A percentile compares a stretch with the other conserved stretches of the same genome.
These are phyloP conservation scores for Haberlea rhodopensis DNA, from an alignment of 257 asterid genomes.

Conservation along the genomic window DNA sequence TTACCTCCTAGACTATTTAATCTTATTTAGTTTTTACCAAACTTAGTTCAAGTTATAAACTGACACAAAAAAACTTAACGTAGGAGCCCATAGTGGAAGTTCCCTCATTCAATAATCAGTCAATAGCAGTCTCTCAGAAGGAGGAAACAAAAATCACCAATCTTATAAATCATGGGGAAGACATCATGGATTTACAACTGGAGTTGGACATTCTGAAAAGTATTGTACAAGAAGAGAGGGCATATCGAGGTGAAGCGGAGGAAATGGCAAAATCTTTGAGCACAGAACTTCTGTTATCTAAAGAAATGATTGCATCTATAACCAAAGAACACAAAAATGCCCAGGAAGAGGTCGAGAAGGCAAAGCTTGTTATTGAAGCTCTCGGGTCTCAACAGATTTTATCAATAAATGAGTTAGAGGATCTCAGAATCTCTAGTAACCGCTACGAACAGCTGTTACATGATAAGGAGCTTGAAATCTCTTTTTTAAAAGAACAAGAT, in stretches of 20 bases:
- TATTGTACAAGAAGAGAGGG: conserved; percentile 78
- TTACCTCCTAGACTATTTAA: background rate
- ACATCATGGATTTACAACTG: too few relatives aligned
- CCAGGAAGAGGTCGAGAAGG: conserved; percentile 55
- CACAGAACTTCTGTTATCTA: too few relatives aligned
- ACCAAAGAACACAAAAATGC: conserved; percentile 46
- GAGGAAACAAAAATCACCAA: conserved; percentile 28
- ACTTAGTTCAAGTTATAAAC: conserved; percentile 22
- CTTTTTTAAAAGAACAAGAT: conserved; percentile 46
- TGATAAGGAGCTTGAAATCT: conserved; percentile 57
- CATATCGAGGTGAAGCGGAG: conserved; percentile 34
- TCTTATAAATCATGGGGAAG: conserved; percentile 29
- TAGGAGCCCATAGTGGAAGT: conserved; percentile 75
- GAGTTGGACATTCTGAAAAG: conserved; percentile 78
- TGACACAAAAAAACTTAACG: conserved; percentile 27
- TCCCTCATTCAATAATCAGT: conserved; percentile 37
- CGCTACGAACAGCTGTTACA: conserved; percentile 43
- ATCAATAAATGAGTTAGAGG: conserved; percentile 64
- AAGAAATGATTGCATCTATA: too few relatives aligned
- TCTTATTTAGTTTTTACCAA: background rate
- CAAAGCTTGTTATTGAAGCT: conserved; percentile 71
- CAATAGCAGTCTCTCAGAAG: conserved; percentile 29
- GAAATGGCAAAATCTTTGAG: too few relatives aligned
- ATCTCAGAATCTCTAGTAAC: conserved; percentile 48
- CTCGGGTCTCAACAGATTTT: conserved; percentile 82